phyloP scores from a whole-genome alignment of 805 yeast genomes.

The Kockiozyma suomiensis region DNA sequence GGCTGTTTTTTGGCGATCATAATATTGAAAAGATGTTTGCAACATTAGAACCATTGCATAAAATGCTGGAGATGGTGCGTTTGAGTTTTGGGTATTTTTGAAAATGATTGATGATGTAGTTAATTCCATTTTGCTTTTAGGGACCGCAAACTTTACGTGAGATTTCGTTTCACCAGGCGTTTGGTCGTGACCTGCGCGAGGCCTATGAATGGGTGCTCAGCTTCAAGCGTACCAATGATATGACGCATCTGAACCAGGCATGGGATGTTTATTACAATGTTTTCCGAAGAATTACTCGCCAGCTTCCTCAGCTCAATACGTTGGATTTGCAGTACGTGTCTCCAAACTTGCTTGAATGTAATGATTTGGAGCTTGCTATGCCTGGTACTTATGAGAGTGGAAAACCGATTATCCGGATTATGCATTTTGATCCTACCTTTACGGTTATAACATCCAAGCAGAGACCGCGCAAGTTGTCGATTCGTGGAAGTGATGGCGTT shows the following conservation, averaged over 20 bases:
- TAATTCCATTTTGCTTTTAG: background rate
- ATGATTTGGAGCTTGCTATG: slow-evolving; percentile 80
- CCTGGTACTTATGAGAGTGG: slow-evolving; percentile 94
- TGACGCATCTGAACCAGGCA: slow-evolving; percentile 88
- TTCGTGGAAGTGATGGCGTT: slow-evolving; percentile 89
- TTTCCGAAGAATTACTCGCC: slow-evolving; percentile 86
- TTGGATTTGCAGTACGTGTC: slow-evolving; percentile 92
- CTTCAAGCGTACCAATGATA: slow-evolving; percentile 81
- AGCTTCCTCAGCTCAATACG: slow-evolving; percentile 81
- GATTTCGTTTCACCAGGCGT: slow-evolving; percentile 86
- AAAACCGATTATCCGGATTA: slow-evolving; percentile 71
- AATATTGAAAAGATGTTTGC: slow-evolving; percentile 93
- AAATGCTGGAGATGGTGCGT: slow-evolving; percentile 67
- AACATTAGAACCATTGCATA: slow-evolving; percentile 85
- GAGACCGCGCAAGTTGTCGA: slow-evolving; percentile 82
- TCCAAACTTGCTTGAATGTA: slow-evolving; percentile 79
- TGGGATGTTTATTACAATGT: slow-evolving; percentile 97
- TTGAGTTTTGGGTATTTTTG: no score
- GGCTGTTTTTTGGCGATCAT: slow-evolving; percentile 90
- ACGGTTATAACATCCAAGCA: slow-evolving; percentile 92
- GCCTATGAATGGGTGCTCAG: slow-evolving; percentile 93
- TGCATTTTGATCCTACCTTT: slow-evolving; percentile 77
- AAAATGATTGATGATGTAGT: no score
- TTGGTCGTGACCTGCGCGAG: slow-evolving; percentile 88
- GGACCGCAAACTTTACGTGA: slow-evolving; percentile 92